Evolutionary conservation across 176 grass and related monocot species (phyloP).

Genomic region (Musa troglodytarum): DNA sequence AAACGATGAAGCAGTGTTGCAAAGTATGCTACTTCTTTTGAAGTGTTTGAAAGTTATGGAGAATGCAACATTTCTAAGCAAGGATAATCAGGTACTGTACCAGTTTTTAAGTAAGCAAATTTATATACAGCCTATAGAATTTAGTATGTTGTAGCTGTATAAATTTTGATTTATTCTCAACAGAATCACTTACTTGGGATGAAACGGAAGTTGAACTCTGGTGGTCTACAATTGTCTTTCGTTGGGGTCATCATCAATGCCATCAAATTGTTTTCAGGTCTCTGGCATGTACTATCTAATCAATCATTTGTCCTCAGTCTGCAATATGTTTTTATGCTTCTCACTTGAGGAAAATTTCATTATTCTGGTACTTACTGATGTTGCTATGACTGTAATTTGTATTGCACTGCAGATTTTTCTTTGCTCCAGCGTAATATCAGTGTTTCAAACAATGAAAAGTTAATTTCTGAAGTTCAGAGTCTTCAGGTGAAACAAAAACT

Average conservation of each 20-base stretch:
- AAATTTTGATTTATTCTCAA: conserved; percentile 32
- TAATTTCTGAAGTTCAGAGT: conserved; percentile 30
- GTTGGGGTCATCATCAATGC: conserved; percentile 49
- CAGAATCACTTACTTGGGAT: conserved; percentile 72
- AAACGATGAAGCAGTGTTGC: conserved; percentile 45
- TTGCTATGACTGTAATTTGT: conserved; percentile 16
- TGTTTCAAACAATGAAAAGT: conserved; percentile 27
- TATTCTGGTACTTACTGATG: too few relatives aligned
- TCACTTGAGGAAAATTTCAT: neutral
- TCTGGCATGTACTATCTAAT: neutral
- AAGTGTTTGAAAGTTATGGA: conserved; percentile 99
- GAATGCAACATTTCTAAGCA: conserved; percentile 95
- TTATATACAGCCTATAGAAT: neutral
- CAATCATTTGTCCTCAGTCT: neutral
- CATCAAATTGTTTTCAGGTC: conserved; percentile 86
- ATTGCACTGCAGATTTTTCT: conserved; percentile 54
- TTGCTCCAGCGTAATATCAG: conserved; percentile 40
- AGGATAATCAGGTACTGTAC: conserved; percentile 77
- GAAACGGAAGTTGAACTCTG: conserved; percentile 49
- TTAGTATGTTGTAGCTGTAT: neutral
- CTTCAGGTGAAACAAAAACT: neutral
- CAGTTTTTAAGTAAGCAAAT: neutral
- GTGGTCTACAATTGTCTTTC: conserved; percentile 47
- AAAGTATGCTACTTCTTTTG: conserved; percentile 59
- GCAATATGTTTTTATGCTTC: conserved; percentile 2